Percentiles rank a stretch among this genome's conserved stretches.
These are phyloP conservation scores for Aureoboletus auriporus DNA, from an alignment of 768 basidiomycete species.

Conservation along the genomic window DNA sequence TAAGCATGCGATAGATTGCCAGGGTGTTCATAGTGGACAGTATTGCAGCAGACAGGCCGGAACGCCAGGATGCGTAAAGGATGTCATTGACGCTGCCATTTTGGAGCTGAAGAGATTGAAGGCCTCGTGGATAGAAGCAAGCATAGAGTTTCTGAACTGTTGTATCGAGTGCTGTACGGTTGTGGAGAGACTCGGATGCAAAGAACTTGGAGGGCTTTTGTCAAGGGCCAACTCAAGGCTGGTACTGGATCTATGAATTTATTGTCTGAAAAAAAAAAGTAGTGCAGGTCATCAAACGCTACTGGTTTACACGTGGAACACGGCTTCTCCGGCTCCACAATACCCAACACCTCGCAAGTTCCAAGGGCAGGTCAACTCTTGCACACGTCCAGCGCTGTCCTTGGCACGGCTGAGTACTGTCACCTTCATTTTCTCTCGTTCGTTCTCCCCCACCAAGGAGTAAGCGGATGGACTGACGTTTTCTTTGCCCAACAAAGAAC, in stretches of 20 bases:
- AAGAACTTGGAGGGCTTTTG: no score
- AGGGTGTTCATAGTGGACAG: constrained; percentile 58
- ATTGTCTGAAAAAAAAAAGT: constrained; percentile 6
- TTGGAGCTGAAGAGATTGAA: no score
- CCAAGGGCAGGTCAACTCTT: constrained; percentile 51
- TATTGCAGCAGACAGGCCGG: no score
- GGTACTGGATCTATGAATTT: no score
- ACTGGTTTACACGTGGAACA: constrained; percentile 1
- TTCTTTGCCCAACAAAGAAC: constrained; percentile 23
- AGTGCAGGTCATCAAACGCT: constrained; percentile 7
- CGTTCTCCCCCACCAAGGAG: constrained; percentile 4
- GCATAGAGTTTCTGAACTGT: no score
- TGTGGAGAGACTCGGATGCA: no score
- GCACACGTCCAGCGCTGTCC: constrained; percentile 46
- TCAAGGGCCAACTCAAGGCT: no score
- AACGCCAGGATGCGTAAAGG: no score
- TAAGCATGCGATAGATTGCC: constrained; percentile 59
- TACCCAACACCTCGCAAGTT: constrained; percentile 63
- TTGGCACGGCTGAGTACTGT: constrained; percentile 46
- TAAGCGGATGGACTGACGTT: constrained; percentile 2
- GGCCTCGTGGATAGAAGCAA: no score
- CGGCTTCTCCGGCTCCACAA: constrained; percentile 27
- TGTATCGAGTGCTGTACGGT: no score
- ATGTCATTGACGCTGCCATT: no score
- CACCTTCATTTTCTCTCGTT: constrained; percentile 10